A percentile compares a stretch with the other conserved stretches of the same genome.
Conservation (phyloP, 805 yeast genomes). For the Millerozyma miso region DNA sequence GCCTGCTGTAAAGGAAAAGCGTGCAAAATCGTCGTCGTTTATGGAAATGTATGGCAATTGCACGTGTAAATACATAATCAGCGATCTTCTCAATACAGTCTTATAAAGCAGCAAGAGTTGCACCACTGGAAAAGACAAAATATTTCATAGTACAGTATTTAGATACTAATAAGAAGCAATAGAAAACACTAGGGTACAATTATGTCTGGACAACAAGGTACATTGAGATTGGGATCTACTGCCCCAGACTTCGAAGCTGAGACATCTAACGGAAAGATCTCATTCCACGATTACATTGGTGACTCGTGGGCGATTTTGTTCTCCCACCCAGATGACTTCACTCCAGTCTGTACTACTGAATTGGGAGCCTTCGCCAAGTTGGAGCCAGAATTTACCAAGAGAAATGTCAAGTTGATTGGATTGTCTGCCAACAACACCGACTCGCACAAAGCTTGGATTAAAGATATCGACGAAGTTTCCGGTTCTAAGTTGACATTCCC, state of each 20-base stretch:
- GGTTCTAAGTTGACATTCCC: conserved; percentile 81
- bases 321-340: conserved; percentile 95
- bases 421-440: conserved; percentile 81
- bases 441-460: conserved; percentile 80
- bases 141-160: background rate
- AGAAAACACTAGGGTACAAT: background rate
- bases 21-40: background rate
- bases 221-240: conserved; percentile 66
- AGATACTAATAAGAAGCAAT: background rate
- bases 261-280: conserved; percentile 76
- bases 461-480: conserved; percentile 84
- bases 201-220: conserved; percentile 13
- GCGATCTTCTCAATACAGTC: conserved; percentile 1
- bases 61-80: conserved; percentile 20
- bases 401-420: conserved; percentile 86
- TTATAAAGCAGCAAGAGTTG: background rate
- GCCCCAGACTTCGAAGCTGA: conserved; percentile 89
- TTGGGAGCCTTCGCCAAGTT: conserved; percentile 88
- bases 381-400: conserved; percentile 81
- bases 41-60: conserved; percentile 8
- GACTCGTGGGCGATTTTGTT: conserved; percentile 84
- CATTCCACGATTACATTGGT: conserved; percentile 84
- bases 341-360: conserved; percentile 96
- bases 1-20: too few relatives aligned
- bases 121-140: background rate